Evolutionary conservation across 176 grass and related monocot species (phyloP).

Genomic region (Phoenix roebelenii): DNA sequence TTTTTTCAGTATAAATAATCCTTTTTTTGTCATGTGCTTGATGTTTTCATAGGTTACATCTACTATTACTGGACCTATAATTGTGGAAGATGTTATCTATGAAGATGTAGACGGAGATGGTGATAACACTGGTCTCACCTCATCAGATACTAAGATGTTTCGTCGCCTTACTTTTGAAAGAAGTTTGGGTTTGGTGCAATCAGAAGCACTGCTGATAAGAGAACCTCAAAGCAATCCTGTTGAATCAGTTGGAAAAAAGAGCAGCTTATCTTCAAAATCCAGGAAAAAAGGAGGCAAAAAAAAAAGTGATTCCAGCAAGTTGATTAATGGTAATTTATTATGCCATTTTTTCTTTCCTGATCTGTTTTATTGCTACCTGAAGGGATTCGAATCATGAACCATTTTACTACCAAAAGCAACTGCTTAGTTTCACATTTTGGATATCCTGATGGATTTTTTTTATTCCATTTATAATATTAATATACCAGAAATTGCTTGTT

Average conservation of each 20-base stretch:
- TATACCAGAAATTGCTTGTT: too few relatives aligned
- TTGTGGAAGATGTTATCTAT: conserved; percentile 95
- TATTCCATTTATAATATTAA: too few relatives aligned
- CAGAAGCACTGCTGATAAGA: conserved; percentile 67
- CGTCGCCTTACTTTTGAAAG: conserved; percentile 78
- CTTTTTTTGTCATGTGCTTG: conserved; percentile 10
- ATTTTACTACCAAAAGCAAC: too few relatives aligned
- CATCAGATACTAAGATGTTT: conserved; percentile 38
- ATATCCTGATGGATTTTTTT: too few relatives aligned
- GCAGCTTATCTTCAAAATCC: conserved; percentile 27
- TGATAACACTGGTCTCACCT: conserved; percentile 20
- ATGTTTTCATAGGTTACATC: conserved; percentile 50
- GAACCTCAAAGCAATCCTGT: conserved; percentile 17
- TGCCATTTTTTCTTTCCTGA: neutral
- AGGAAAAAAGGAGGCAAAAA: conserved; percentile 55
- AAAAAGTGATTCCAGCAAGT: conserved; percentile 23
- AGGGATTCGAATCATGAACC: too few relatives aligned
- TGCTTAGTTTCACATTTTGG: too few relatives aligned
- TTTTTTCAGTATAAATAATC: conserved; percentile 7
- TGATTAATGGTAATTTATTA: conserved; percentile 24
- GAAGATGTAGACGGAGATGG: conserved; percentile 41
- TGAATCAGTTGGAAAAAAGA: conserved; percentile 35
- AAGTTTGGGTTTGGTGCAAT: conserved; percentile 89
- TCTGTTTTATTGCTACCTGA: too few relatives aligned
- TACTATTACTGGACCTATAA: conserved; percentile 72